A percentile compares a stretch with the other conserved stretches of the same genome.
Evolutionary conservation across 192 early-diverging fungal genomes (phyloP).

Genomic region (Coemansia sp.): DNA sequence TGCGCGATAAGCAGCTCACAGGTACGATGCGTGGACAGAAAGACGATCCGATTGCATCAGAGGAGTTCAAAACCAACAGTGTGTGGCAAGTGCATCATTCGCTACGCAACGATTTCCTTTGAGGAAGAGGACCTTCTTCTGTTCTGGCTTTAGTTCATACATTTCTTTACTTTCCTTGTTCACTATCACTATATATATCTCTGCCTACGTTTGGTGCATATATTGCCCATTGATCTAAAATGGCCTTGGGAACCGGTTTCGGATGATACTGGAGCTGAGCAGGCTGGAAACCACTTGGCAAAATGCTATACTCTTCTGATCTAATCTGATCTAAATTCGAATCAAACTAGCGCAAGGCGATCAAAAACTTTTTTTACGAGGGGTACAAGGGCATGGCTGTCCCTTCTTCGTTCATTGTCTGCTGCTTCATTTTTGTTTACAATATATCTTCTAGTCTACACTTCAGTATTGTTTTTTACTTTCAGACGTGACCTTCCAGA

Average conservation of each 20-base stretch:
- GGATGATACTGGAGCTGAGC: too few relatives aligned
- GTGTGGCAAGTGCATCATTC: slow-evolving; percentile 66
- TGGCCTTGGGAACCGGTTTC: too few relatives aligned
- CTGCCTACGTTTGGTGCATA: background rate
- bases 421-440: background rate
- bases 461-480: background rate
- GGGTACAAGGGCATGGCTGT: background rate
- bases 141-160: background rate
- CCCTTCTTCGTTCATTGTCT: background rate
- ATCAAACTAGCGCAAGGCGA: too few relatives aligned
- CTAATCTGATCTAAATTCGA: too few relatives aligned
- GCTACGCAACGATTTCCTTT: slow-evolving; percentile 29
- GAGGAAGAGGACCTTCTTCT: background rate
- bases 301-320: too few relatives aligned
- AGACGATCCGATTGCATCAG: slow-evolving; percentile 56
- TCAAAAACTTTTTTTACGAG: background rate
- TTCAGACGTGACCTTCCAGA: background rate
- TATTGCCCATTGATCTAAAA: background rate
- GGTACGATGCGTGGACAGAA: slow-evolving; percentile 67
- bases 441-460: background rate
- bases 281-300: too few relatives aligned
- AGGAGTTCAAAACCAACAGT: slow-evolving; percentile 69
- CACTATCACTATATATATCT: background rate
- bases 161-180: background rate
- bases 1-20: slow-evolving; percentile 72